These are phyloP conservation scores for Wickerhamomyces rabaulensis DNA, from an alignment of 805 yeast genomes.

Conservation along the genomic window DNA sequence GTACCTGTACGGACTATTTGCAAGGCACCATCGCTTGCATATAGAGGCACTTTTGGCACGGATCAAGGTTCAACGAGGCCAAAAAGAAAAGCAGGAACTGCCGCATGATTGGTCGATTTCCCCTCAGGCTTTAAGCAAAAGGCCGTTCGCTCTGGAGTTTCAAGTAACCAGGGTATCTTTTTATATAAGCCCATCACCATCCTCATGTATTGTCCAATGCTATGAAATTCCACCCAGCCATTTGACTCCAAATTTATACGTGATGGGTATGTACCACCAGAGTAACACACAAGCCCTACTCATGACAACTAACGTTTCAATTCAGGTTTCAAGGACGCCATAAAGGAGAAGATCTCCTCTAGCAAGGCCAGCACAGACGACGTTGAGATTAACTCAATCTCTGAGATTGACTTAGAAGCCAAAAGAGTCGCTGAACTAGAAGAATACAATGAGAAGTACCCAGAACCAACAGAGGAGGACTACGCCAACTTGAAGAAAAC, in stretches of 20 bases:
- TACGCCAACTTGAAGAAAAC: constrained; percentile 28
- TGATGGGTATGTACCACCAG: background rate
- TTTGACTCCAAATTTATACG: background rate
- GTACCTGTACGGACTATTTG: too few relatives aligned
- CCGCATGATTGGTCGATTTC: too few relatives aligned
- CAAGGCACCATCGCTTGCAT: too few relatives aligned
- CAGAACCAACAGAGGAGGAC: constrained; percentile 44
- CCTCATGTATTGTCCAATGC: too few relatives aligned
- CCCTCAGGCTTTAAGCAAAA: too few relatives aligned
- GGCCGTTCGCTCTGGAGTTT: too few relatives aligned
- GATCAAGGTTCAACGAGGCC: too few relatives aligned
- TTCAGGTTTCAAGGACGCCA: background rate
- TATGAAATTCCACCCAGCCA: too few relatives aligned
- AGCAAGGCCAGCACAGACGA: background rate
- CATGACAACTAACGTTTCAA: background rate
- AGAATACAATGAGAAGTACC: constrained; percentile 14
- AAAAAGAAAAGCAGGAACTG: too few relatives aligned
- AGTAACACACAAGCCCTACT: background rate
- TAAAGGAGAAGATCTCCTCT: background rate
- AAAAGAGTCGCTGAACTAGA: constrained; percentile 5
- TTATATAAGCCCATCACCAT: background rate
- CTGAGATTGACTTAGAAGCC: constrained; percentile 3
- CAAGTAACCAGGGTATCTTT: background rate
- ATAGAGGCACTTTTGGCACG: too few relatives aligned
- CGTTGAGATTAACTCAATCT: background rate